Base-by-base conservation (phyloP, 2,329 filamentous ascomycete species). In the Dactylellina cionopaga region DNA sequence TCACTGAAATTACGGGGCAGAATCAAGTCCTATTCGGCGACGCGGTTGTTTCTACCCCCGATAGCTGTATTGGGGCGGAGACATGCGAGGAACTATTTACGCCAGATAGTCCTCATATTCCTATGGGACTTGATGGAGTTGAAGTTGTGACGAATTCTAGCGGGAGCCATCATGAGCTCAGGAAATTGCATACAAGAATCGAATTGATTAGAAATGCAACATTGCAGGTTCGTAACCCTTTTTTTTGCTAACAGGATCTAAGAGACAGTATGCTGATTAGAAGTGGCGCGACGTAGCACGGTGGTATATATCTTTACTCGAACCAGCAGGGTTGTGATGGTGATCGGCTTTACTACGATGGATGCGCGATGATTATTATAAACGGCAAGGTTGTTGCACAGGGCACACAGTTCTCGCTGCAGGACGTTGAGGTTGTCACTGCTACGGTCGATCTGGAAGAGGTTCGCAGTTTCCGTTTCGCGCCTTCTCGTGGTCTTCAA, bases 121-220 rank as follows among this genome's bases (percentile, higher is more conserved):
- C 82, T 7, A 87, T 88, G 81, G 85, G 85, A n/a, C 82, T 92
- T 1, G 84, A 88, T 76, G 91, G 91, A 3, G 86, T 87, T 4
- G 91, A 92, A 77, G 88, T 92, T 60, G 85, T 91, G 74, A 87
- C 87, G 6, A 94, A 94, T 79, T 87, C 84, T 2, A 88, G 84
- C 58, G 90, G 88, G 5, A 87, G 84, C 10, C 91, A 94, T 78
- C 87, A 88, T 76, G 85, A 88, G 75, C 80, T 92, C 6, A 82
- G 88, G 15, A 92, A 92, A 78, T 84, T 92, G 0, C 81, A 89
- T 65, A 86, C 82, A 0, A 82, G 88, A 1, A 81, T 92, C 25
- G 84, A 86, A 3, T 80, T 92, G 3, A 92, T 92, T 59, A 81
- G 82, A 1, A 85, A 90, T 75, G 88, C 87, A 0, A 92, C 89